Evolutionary conservation across 352 stramenopile species (phyloP).

Genomic region (Phytophthora hybrid): DNA sequence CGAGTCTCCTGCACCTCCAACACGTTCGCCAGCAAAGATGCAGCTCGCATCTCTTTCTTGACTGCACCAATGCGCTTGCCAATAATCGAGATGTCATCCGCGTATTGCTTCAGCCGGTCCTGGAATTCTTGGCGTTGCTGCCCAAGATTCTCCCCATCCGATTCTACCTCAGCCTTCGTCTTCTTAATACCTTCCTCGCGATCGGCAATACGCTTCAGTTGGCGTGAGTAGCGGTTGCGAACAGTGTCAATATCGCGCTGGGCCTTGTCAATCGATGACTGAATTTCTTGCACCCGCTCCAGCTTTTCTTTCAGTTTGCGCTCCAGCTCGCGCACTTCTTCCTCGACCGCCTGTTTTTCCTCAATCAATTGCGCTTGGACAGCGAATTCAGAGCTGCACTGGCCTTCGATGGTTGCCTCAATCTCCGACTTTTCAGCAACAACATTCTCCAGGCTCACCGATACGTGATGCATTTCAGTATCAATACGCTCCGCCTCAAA

Average conservation of each 20-base stretch:
- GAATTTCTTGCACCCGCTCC: conserved; percentile 64
- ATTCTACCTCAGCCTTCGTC: conserved; percentile 79
- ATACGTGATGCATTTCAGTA: conserved; percentile 79
- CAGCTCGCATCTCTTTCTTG: conserved; percentile 78
- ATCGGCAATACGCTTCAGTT: conserved; percentile 83
- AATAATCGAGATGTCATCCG: conserved; percentile 56
- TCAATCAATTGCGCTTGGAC: conserved; percentile 59
- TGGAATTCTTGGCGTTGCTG: conserved; percentile 66
- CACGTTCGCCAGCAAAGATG: conserved; percentile 65
- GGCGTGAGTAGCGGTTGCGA: conserved; percentile 73
- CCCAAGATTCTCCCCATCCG: conserved; percentile 67
- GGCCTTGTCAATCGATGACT: conserved; percentile 73
- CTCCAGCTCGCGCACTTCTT: conserved; percentile 80
- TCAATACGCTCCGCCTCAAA: conserved; percentile 83
- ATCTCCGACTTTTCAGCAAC: conserved; percentile 79
- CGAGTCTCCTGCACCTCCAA: conserved; percentile 80
- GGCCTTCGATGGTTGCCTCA: conserved; percentile 77
- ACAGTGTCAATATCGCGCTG: conserved; percentile 84
- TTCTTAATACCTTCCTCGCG: conserved; percentile 78
- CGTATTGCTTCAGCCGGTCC: conserved; percentile 61
- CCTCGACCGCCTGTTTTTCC: conserved; percentile 68
- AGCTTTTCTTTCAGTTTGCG: conserved; percentile 69
- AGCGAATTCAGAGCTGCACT: conserved; percentile 74
- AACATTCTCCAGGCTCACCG: conserved; percentile 76
- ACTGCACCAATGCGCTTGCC: conserved; percentile 66